phyloP scores from a whole-genome alignment of 2,329 filamentous ascomycete species.

The Epichloe uncinata region DNA sequence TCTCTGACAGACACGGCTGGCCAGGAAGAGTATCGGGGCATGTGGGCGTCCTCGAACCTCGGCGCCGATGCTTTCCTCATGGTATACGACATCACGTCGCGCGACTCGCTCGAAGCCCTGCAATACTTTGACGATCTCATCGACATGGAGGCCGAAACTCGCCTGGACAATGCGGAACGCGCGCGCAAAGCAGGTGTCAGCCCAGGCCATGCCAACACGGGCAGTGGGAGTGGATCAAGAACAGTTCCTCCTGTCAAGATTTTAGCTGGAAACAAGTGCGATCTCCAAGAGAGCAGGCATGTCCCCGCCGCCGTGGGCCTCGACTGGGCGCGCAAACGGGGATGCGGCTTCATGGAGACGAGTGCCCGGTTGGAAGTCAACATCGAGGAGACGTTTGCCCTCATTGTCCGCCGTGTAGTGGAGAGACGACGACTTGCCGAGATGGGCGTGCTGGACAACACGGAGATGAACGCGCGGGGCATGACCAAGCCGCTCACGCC shows the following conservation, averaged over 20 bases:
- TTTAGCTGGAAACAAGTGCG: conserved; percentile 78
- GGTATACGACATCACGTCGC: conserved; percentile 74
- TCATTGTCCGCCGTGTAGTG: conserved; percentile 48
- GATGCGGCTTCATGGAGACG: conserved; percentile 84
- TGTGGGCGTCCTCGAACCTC: conserved; percentile 72
- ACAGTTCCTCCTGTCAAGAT: conserved; percentile 66
- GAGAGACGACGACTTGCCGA: conserved; percentile 41
- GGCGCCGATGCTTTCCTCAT: conserved; percentile 71
- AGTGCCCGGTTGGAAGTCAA: conserved; percentile 75
- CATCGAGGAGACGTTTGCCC: conserved; percentile 77
- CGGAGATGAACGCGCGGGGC: conserved; percentile 34
- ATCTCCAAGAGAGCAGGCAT: conserved; percentile 55
- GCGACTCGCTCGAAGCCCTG: conserved; percentile 54
- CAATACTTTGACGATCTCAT: conserved; percentile 74
- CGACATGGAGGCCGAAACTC: conserved; percentile 65
- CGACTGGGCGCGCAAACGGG: conserved; percentile 60
- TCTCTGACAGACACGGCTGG: conserved; percentile 72
- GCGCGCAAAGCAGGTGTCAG: conserved; percentile 30
- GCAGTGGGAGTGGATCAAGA: conserved; percentile 25
- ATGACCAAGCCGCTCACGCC: conserved; percentile 47
- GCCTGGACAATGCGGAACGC: conserved; percentile 47
- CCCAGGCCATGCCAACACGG: conserved; percentile 16
- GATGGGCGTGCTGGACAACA: conserved; percentile 28
- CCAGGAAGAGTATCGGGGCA: conserved; percentile 81
- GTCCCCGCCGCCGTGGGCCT: conserved; percentile 58